Conservation (phyloP, 176 grass and related monocot genomes). For the Oryza brachyantha region DNA sequence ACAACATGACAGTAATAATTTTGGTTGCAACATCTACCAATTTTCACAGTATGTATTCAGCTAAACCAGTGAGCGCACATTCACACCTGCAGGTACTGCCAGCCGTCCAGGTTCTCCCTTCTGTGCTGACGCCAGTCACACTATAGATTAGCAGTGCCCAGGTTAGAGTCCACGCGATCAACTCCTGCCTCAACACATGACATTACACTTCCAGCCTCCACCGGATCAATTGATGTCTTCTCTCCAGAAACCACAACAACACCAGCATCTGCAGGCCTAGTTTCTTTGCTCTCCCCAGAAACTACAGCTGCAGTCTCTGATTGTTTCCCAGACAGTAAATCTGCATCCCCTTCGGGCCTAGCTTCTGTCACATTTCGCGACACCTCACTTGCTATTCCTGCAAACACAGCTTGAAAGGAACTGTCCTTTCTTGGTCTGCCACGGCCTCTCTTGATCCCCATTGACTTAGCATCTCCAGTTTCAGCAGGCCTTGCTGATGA, state of each 20-base stretch:
- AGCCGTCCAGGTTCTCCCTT: background rate
- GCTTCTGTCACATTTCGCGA: slow-evolving; percentile 1
- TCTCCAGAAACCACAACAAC: background rate
- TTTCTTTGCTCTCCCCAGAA: background rate
- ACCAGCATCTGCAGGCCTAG: background rate
- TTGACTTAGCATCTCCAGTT: background rate
- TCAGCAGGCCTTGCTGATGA: background rate
- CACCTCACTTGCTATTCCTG: slow-evolving; percentile 8
- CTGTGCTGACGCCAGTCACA: background rate
- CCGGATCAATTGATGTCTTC: background rate
- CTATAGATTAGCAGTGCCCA: background rate
- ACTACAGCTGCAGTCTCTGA: background rate
- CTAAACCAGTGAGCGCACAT: background rate
- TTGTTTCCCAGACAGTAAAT: background rate
- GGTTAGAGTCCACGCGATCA: background rate
- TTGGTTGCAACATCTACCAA: slow-evolving; percentile 12
- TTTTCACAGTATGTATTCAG: slow-evolving; percentile 3
- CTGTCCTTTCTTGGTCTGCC: slow-evolving; percentile 34
- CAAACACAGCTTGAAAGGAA: background rate
- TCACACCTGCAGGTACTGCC: background rate
- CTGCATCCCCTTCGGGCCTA: background rate
- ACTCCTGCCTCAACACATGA: background rate
- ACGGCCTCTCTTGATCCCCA: slow-evolving; percentile 17
- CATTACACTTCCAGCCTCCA: background rate
- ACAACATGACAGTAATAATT: slow-evolving; percentile 3